Conservation (phyloP, 2,329 filamentous ascomycete species). For the Ambrosiella cleistominuta region DNA sequence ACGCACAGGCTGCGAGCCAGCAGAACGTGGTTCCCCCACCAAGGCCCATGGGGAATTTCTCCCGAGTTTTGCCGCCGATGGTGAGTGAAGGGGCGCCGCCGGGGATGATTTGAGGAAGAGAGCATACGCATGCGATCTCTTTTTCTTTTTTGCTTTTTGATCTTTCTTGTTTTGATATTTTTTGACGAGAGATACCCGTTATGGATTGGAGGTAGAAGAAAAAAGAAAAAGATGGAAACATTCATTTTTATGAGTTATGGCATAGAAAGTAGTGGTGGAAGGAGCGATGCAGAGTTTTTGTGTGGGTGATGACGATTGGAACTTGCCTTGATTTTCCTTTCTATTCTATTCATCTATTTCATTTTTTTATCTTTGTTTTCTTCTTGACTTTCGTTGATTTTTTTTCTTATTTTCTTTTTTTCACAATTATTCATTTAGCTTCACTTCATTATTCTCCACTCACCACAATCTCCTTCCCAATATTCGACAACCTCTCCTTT, state of each 20-base stretch:
- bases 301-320: not conserved
- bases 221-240: not conserved
- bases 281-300: not conserved
- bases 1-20: not conserved
- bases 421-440: not conserved
- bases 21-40: constrained; percentile 14
- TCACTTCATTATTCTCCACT: not conserved
- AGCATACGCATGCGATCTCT: not conserved
- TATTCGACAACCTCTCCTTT: not conserved
- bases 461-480: not conserved
- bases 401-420: not conserved
- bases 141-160: constrained; percentile 5
- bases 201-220: not conserved
- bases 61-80: constrained; percentile 6
- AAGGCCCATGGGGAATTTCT: constrained; percentile 9
- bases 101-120: constrained; percentile 8
- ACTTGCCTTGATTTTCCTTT: not conserved
- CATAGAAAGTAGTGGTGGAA: not conserved
- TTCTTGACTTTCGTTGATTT: not conserved
- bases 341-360: not conserved
- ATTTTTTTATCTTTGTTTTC: not conserved
- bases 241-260: not conserved
- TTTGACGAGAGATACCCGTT: not conserved
- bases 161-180: constrained; percentile 5
- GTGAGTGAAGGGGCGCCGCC: constrained; percentile 6